Evolutionary conservation across 139 green algal genomes (phyloP).

Genomic region (Mychonastes homosphaera): DNA sequence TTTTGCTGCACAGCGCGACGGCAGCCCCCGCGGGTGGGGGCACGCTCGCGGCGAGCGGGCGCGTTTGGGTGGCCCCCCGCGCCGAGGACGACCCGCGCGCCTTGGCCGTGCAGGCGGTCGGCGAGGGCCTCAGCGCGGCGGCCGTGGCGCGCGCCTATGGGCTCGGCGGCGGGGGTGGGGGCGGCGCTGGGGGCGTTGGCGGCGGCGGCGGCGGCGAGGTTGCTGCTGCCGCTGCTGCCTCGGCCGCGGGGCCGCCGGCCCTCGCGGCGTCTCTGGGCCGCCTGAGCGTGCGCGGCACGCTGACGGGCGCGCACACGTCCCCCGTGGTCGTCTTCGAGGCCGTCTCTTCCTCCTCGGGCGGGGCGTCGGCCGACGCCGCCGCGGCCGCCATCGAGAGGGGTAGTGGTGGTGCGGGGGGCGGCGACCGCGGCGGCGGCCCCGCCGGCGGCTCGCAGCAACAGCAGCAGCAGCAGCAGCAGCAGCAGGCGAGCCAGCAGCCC

Average conservation of each 20-base stretch:
- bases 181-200: background rate
- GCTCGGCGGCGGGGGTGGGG: constrained; percentile 22
- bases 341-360: no score
- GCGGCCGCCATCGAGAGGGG: no score
- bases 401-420: no score
- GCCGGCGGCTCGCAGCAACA: no score
- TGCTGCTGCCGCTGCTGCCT: background rate
- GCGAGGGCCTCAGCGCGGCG: constrained; percentile 48
- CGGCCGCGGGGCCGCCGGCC: background rate
- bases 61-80: constrained; percentile 62
- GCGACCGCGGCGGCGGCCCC: no score
- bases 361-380: no score
- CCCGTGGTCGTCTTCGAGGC: no score
- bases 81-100: constrained; percentile 73
- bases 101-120: constrained; percentile 58
- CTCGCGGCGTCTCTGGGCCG: constrained; percentile 26
- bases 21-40: constrained; percentile 68
- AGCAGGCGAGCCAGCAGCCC: no score
- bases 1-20: constrained; percentile 57
- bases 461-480: no score
- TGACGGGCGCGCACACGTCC: constrained; percentile 52
- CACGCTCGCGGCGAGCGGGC: constrained; percentile 53
- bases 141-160: constrained; percentile 55
- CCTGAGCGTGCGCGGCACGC: constrained; percentile 27
- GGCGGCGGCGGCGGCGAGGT: background rate